Conservation (phyloP, 306 rosid genomes). For the Inga leiocalycina region DNA sequence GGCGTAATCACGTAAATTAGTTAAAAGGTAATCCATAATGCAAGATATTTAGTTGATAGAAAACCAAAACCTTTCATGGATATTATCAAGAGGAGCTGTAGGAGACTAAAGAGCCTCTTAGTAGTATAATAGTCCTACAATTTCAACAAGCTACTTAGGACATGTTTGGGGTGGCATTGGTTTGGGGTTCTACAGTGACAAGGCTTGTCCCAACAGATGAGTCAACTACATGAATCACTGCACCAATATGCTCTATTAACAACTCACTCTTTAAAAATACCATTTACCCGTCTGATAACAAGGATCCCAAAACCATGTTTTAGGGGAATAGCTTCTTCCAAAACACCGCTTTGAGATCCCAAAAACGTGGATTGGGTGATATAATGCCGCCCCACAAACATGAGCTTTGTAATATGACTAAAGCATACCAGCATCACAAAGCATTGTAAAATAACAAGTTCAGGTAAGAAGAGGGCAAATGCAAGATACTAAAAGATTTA, state of each 20-base stretch:
- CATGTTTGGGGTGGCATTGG: background rate
- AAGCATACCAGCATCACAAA: background rate
- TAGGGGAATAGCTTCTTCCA: background rate
- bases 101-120: background rate
- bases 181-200: background rate
- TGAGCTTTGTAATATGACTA: background rate
- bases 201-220: background rate
- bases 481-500: slow-evolving; percentile 29
- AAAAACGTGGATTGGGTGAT: background rate
- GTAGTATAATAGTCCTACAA: background rate
- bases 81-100: background rate
- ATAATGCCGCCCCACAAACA: background rate
- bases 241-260: background rate
- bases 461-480: background rate
- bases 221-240: background rate
- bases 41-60: background rate
- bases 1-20: background rate
- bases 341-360: background rate
- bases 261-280: background rate
- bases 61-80: background rate
- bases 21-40: background rate
- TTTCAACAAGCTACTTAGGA: background rate
- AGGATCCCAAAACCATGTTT: background rate
- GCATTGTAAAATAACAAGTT: background rate
- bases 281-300: background rate